Evolutionary conservation across 768 basidiomycete species (phyloP).

Genomic region (Tulasnella sp.): DNA sequence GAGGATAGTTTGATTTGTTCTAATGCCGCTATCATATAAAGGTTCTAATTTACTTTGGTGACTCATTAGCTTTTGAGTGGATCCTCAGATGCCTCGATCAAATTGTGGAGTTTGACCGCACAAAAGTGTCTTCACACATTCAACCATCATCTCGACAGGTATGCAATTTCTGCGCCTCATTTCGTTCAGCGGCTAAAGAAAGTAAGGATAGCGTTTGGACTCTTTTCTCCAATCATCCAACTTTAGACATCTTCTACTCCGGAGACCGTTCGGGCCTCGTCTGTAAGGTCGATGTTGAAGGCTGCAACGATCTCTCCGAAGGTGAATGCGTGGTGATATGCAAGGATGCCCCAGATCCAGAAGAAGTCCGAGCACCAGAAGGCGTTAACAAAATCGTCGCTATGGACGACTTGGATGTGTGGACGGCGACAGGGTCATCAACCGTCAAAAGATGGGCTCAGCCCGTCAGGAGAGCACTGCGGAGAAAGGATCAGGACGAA

Average conservation of each 20-base stretch:
- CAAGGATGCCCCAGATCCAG: constrained; percentile 24
- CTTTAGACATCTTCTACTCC: constrained; percentile 83
- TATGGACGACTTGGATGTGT: constrained; percentile 74
- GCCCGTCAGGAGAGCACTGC: constrained; percentile 38
- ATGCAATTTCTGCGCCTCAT: background rate
- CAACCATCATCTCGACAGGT: constrained; percentile 81
- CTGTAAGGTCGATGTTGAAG: constrained; percentile 84
- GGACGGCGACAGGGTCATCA: constrained; percentile 82
- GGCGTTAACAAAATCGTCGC: constrained; percentile 76
- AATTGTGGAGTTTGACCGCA: constrained; percentile 82
- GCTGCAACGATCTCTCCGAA: constrained; percentile 66
- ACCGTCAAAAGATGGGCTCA: constrained; percentile 75
- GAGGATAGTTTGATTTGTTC: too few relatives aligned
- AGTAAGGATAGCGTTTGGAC: constrained; percentile 61
- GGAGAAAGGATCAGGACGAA: constrained; percentile 19
- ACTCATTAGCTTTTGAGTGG: constrained; percentile 60
- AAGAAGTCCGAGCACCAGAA: constrained; percentile 33
- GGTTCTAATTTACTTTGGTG: too few relatives aligned
- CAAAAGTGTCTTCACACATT: constrained; percentile 94
- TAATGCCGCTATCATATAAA: constrained; percentile 2
- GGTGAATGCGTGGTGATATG: constrained; percentile 84
- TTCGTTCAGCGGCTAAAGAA: background rate
- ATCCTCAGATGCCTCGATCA: constrained; percentile 78
- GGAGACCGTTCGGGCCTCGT: constrained; percentile 87
- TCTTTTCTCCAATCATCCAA: constrained; percentile 75